Evolutionary conservation across 306 rosid species (phyloP), one percentile per base, ranked within the genome.

Genomic region (Vachellia collinsii): DNA sequence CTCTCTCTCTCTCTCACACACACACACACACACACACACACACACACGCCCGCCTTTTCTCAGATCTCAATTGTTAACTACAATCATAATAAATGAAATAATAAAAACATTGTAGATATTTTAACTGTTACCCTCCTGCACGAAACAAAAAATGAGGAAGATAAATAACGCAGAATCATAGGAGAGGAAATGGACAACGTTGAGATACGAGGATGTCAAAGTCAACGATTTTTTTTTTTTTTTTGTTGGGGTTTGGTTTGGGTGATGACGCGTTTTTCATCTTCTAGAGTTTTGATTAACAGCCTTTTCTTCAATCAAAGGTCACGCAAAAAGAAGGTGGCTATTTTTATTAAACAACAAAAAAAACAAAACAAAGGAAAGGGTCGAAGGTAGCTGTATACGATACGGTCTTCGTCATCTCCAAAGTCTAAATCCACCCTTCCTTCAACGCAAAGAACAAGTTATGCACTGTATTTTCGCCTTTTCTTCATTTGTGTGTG

Each of bases 401-500:
- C 44, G 14, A 7, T 23, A 22, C 11, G 7, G 23, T 36, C 54
- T 76, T 14, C 34, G 46, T 50, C 19, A 29, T 43, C 41, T 9
- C 7, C 2, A 46, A 75, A 67, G 80, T 81, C 68, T 19, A 56
- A 56, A n/a, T 5, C 36, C n/a, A 36, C 72, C 65, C 38, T 29
- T 17, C 23, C 74, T 42, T 53, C 68, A 17, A 51, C 68, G 25
- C 75, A 74, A 74, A 74, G 70, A 64, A 80, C 61, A 80, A 34
- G 62, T 79, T 8, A 23, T 59, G 17, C 7, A 4, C 11, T 22
- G 43, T 64, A 72, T 48, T 80, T 23, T 23, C 54, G 1, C 12
- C 37, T 23, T 46, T 63, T 5, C 38, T 23, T 20, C 23, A 59
- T 22, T 9, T 25, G 17, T 3, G 12, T 20, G 3, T 25, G 17